A percentile compares a stretch with the other conserved stretches of the same genome.
Evolutionary conservation across 129 eudicot genomes (phyloP).

Genomic region (Scalesia atractyloides): DNA sequence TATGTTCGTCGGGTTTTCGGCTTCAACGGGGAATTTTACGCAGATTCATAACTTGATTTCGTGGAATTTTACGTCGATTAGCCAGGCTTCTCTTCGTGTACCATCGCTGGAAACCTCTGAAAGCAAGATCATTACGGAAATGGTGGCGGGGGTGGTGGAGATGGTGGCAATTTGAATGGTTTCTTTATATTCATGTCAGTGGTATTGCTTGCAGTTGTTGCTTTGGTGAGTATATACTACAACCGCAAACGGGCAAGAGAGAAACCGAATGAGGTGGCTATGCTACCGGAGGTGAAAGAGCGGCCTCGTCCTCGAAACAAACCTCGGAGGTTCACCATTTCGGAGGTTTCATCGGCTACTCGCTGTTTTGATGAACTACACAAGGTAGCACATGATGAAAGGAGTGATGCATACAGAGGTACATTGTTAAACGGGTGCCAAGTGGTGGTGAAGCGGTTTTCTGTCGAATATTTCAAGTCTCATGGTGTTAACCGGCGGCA

Average conservation of each 20-base stretch:
- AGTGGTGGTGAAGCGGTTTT: conserved; percentile 60
- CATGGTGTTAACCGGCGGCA: conserved; percentile 42
- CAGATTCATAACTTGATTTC: conserved; percentile 65
- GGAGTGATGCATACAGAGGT: conserved; percentile 55
- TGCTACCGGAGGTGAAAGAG: conserved; percentile 37
- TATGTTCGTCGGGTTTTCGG: conserved; percentile 82
- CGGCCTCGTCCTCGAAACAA: conserved; percentile 67
- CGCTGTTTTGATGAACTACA: conserved; percentile 59
- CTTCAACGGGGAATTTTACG: conserved; percentile 61
- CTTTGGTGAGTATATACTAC: conserved; percentile 46
- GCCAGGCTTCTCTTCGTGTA: conserved; percentile 54
- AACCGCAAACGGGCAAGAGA: conserved; percentile 28
- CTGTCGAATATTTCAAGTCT: conserved; percentile 33
- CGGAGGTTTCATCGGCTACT: conserved; percentile 57
- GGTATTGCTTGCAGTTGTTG: conserved; percentile 39
- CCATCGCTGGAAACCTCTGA: conserved; percentile 59
- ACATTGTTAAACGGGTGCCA: conserved; percentile 48
- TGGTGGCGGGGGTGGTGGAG: conserved; percentile 9
- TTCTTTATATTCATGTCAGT: conserved; percentile 64
- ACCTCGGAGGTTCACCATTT: conserved; percentile 54
- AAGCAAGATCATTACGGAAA: conserved; percentile 39
- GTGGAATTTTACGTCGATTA: conserved; percentile 63
- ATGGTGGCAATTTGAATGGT: conserved; percentile 27
- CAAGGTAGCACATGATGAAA: conserved; percentile 46
- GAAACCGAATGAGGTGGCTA: conserved; percentile 24